Percentiles rank a stretch among this genome's conserved stretches.
phyloP scores from a whole-genome alignment of 2,329 filamentous ascomycete species.

The Claviceps humidiphila region DNA sequence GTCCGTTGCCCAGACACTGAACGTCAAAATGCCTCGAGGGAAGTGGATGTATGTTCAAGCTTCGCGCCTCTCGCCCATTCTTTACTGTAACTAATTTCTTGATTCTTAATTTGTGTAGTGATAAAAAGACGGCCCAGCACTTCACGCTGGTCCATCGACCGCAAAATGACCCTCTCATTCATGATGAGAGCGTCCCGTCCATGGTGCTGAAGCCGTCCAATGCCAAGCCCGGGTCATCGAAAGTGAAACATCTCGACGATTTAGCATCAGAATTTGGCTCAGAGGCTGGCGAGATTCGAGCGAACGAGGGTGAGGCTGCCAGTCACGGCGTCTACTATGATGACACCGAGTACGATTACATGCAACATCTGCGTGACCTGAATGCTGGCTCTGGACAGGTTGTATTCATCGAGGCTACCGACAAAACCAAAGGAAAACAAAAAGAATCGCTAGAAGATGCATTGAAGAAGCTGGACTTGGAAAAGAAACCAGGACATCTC shows the following conservation, averaged over 20 bases:
- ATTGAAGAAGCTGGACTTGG: conserved; percentile 47
- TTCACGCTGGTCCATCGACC: conserved; percentile 91
- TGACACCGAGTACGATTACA: conserved; percentile 94
- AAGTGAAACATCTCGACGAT: conserved; percentile 58
- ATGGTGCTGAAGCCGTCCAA: conserved; percentile 72
- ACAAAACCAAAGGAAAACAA: conserved; percentile 58
- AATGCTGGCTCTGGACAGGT: conserved; percentile 54
- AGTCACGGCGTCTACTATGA: conserved; percentile 90
- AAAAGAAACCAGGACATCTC: conserved; percentile 41
- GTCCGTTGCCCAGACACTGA: not conserved
- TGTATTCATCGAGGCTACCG: conserved; percentile 69
- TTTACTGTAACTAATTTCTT: not conserved
- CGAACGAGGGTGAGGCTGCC: conserved; percentile 92
- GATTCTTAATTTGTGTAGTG: conserved; percentile 19
- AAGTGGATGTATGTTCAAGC: conserved; percentile 46
- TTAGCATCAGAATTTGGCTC: conserved; percentile 63
- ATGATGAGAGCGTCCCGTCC: conserved; percentile 76
- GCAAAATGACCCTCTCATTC: conserved; percentile 93
- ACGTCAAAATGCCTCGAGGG: conserved; percentile 55
- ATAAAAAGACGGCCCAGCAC: conserved; percentile 88
- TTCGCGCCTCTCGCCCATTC: not conserved
- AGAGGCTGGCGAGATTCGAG: conserved; percentile 51
- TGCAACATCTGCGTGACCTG: conserved; percentile 96
- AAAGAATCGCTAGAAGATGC: conserved; percentile 77
- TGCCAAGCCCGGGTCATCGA: conserved; percentile 24